Conservation (phyloP, 2,329 filamentous ascomycete genomes). For the Botrytis galanthina region DNA sequence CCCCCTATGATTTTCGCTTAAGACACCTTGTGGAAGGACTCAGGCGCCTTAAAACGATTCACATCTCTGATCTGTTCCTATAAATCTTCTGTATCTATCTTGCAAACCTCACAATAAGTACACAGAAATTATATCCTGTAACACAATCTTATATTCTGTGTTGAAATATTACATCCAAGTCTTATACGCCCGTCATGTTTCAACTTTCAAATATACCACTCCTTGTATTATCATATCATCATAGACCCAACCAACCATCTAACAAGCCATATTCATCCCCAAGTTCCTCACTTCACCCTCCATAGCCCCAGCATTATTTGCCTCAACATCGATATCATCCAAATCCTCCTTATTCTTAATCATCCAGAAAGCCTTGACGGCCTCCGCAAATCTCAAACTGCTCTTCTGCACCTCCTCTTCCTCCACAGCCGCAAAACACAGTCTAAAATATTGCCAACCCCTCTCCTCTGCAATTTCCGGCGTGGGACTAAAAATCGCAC, state of each 20-base stretch:
- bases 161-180: not conserved
- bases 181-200: not conserved
- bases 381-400: slow-evolving; percentile 63
- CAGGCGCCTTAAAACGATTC: too few relatives aligned
- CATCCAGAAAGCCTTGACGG: slow-evolving; percentile 72
- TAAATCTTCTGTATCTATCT: not conserved
- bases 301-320: slow-evolving; percentile 11
- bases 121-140: too few relatives aligned
- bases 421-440: slow-evolving; percentile 85
- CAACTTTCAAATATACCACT: not conserved
- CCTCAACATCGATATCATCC: slow-evolving; percentile 47
- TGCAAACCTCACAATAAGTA: too few relatives aligned
- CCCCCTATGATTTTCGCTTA: slow-evolving; percentile 9
- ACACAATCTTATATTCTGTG: not conserved
- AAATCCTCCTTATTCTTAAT: slow-evolving; percentile 66
- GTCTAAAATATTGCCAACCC: slow-evolving; percentile 69
- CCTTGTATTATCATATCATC: not conserved
- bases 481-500: slow-evolving; percentile 70
- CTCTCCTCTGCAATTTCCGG: slow-evolving; percentile 54
- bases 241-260: not conserved
- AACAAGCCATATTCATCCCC: slow-evolving; percentile 33
- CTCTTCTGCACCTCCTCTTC: slow-evolving; percentile 64
- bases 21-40: not conserved
- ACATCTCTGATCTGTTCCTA: not conserved
- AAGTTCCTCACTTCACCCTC: slow-evolving; percentile 29